Conservation (phyloP, 2,329 filamentous ascomycete genomes). For the Cadophora luteo-olivacea region DNA sequence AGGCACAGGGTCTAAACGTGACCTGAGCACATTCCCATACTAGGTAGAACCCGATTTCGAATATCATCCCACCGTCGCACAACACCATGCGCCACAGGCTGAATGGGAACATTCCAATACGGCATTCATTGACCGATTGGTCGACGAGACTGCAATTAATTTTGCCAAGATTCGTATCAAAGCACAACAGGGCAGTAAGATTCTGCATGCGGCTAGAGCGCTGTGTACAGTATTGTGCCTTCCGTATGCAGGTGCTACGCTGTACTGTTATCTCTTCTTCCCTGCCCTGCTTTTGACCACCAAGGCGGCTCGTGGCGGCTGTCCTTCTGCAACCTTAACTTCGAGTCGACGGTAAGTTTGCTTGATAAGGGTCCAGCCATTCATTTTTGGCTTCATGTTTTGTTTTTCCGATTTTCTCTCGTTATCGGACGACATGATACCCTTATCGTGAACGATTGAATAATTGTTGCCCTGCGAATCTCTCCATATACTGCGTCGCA, state of each 20-base stretch:
- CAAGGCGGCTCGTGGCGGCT: neutral
- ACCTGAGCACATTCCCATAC: neutral
- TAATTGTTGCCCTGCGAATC: neutral
- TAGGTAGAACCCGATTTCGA: neutral
- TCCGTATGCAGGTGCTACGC: neutral
- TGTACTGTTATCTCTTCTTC: neutral
- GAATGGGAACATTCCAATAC: neutral
- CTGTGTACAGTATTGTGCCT: neutral
- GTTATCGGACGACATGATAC: neutral
- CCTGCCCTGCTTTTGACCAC: neutral
- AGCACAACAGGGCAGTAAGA: neutral
- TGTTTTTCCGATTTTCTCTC: neutral
- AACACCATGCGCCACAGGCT: neutral
- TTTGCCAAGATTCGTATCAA: constrained; percentile 9
- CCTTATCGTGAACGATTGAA: constrained; percentile 10
- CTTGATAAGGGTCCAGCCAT: neutral
- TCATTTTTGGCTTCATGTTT: neutral
- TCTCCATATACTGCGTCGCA: neutral
- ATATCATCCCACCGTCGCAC: neutral
- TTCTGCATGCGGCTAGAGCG: constrained; percentile 3
- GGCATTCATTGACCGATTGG: neutral
- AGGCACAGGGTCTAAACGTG: neutral
- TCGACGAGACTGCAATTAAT: neutral
- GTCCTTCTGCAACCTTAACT: neutral
- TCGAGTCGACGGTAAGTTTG: neutral